These are phyloP conservation scores for Hansenula sp. DNA, from an alignment of 1,139 yeast genomes.

Conservation along the genomic window DNA sequence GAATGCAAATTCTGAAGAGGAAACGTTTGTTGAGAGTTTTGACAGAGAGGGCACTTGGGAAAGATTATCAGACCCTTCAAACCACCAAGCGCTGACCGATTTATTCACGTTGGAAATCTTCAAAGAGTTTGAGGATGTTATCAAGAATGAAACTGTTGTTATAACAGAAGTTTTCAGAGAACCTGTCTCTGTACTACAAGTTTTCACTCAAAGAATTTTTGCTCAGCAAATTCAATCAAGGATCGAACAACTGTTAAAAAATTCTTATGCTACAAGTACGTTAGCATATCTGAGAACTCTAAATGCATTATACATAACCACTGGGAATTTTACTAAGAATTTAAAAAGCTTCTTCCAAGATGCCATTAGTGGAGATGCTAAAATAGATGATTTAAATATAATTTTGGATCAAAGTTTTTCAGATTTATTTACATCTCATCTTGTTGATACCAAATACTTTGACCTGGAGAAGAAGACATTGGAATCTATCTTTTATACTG, in stretches of 20 bases:
- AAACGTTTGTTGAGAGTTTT: conserved; percentile 13
- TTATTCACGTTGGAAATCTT: conserved; percentile 32
- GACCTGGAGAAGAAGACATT: conserved; percentile 69
- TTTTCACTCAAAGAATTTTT: conserved; percentile 73
- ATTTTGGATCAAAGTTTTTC: conserved; percentile 70
- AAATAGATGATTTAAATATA: conserved; percentile 44
- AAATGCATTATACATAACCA: conserved; percentile 57
- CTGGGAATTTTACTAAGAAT: conserved; percentile 63
- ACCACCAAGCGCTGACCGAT: background rate
- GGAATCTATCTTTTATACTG: conserved; percentile 51
- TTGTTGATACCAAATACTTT: conserved; percentile 68
- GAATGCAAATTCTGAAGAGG: conserved; percentile 39
- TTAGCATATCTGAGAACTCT: conserved; percentile 78
- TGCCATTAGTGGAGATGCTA: conserved; percentile 38
- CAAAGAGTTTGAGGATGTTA: conserved; percentile 39
- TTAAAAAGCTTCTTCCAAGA: conserved; percentile 52
- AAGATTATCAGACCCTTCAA: conserved; percentile 39
- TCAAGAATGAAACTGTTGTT: conserved; percentile 69
- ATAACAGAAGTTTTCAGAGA: conserved; percentile 71
- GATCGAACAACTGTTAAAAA: conserved; percentile 57
- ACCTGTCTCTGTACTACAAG: conserved; percentile 60
- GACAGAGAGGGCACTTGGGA: conserved; percentile 41
- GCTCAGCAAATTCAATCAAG: conserved; percentile 73
- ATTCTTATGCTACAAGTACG: conserved; percentile 60
- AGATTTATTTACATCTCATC: conserved; percentile 70